Evolutionary conservation across 495 filamentous ascomycete species (phyloP).

Genomic region (Rhypophila decipiens): DNA sequence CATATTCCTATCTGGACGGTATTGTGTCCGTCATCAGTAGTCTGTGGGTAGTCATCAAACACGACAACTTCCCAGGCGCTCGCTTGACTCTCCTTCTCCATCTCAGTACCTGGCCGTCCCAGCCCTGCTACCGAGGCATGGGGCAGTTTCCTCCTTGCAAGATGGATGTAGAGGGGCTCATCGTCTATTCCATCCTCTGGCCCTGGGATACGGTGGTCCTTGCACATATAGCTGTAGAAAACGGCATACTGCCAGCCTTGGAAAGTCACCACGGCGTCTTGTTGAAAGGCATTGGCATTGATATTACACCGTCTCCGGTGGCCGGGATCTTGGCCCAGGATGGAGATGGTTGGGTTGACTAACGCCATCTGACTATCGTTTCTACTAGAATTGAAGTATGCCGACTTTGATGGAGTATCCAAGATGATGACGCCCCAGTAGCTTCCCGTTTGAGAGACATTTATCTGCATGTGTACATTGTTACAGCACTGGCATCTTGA

Average conservation of each 20-base stretch:
- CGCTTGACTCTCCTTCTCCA: slow-evolving; percentile 8
- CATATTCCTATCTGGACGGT: slow-evolving; percentile 44
- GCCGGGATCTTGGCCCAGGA: slow-evolving; percentile 29
- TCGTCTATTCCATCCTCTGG: too few species aligned
- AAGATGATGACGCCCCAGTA: too few species aligned
- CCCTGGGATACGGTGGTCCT: too few species aligned
- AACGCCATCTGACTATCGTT: slow-evolving; percentile 11
- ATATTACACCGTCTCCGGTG: slow-evolving; percentile 31
- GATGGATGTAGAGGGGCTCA: slow-evolving; percentile 36
- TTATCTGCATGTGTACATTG: too few species aligned
- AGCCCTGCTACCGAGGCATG: too few species aligned
- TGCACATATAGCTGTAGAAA: slow-evolving; percentile 32
- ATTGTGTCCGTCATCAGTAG: slow-evolving; percentile 43
- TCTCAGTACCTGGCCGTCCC: too few species aligned
- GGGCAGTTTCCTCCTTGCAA: slow-evolving; percentile 37
- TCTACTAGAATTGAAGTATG: neutral
- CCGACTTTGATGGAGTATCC: too few species aligned
- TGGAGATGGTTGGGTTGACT: slow-evolving; percentile 18
- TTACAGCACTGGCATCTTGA: too few species aligned
- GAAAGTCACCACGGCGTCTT: slow-evolving; percentile 33
- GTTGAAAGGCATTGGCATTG: slow-evolving; percentile 40
- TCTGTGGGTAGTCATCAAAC: slow-evolving; percentile 44
- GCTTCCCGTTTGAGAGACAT: too few species aligned
- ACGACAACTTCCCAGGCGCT: slow-evolving; percentile 41
- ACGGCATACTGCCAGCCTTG: slow-evolving; percentile 40